A percentile compares a stretch with the other conserved stretches of the same genome.
Conservation (phyloP, 371 early-diverging fungal genomes). For the Mucor velutinosus region DNA sequence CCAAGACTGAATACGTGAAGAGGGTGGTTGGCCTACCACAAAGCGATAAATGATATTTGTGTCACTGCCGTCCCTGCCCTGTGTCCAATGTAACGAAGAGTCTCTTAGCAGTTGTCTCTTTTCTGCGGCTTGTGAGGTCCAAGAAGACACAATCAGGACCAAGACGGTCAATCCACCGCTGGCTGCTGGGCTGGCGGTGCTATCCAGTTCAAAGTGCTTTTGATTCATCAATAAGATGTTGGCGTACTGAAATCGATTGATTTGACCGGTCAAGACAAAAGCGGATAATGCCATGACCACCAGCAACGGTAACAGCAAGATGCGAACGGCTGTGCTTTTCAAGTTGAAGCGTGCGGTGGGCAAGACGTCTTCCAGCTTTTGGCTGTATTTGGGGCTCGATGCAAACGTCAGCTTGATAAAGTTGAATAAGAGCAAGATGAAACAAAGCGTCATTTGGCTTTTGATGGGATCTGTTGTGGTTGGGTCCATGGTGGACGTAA, state of each 20-base stretch:
- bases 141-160: slow-evolving; percentile 59
- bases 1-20: slow-evolving; percentile 35
- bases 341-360: slow-evolving; percentile 41
- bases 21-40: slow-evolving; percentile 60
- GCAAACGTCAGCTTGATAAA: slow-evolving; percentile 55
- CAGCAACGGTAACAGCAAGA: slow-evolving; percentile 53
- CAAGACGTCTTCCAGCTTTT: slow-evolving; percentile 35
- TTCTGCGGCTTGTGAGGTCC: slow-evolving; percentile 47
- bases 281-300: slow-evolving; percentile 54
- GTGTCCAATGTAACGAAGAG: slow-evolving; percentile 39
- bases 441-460: slow-evolving; percentile 54
- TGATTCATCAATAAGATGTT: slow-evolving; percentile 41
- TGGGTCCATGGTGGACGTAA: slow-evolving; percentile 44
- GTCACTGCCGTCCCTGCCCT: background rate
- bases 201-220: slow-evolving; percentile 25
- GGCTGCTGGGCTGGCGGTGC: slow-evolving; percentile 22
- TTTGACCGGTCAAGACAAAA: slow-evolving; percentile 51
- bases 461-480: slow-evolving; percentile 54
- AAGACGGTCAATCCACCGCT: slow-evolving; percentile 28
- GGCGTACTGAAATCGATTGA: slow-evolving; percentile 48
- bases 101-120: slow-evolving; percentile 51
- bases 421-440: slow-evolving; percentile 49
- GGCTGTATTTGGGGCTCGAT: slow-evolving; percentile 48
- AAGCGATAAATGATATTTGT: slow-evolving; percentile 48
- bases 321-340: slow-evolving; percentile 44